Evolutionary conservation across 257 asterid species (phyloP), one percentile per base, ranked within the genome.

Genomic region (Lavandula angustifolia): DNA sequence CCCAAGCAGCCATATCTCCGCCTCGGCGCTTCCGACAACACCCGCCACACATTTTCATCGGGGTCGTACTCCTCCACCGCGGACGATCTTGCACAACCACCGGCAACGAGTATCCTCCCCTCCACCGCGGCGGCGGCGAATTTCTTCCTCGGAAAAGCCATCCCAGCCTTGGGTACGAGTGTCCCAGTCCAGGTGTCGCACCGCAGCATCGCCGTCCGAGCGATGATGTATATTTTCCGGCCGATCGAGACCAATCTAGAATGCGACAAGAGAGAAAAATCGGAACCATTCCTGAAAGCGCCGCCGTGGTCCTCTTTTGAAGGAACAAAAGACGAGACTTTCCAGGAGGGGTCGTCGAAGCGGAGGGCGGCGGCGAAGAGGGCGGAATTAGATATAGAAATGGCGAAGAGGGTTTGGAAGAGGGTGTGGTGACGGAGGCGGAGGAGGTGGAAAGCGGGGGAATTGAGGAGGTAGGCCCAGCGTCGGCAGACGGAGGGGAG

Each of bases 61-160:
- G 98, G 96, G 9, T 91, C 92, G 59, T 84, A 91, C 76, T 83
- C 98, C 79, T 91, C 98, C 59, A 91, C 92, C 50, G 64, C 90
- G 27, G 80, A 69, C 9, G 95, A 55, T 9, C 85, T 72, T 2
- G 94, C 68, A 18, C 83, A 74, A 3, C 98, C 95, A 0, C 98
- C 92, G 69, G 95, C 90, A 48, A 91, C 85, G 75, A 81, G 85
- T 4, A 91, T 84, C 76, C 60, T 86, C 27, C 92, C 84, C 4
- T 29, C 74, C 2, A 91, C 76, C 0, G 74, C 85, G 1, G 94
- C 95, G n/a, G 80, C 88, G 27, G 96, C 96, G 55, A 88, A 91
- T 43, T 88, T 91, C 64, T 91, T 91, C 81, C 98, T 80, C 37
- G 73, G 76, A 9, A 83, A 66, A 7, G 66, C 18, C 82, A 79